phyloP scores from a whole-genome alignment of 768 basidiomycete species.

The Termitomyces sp. region DNA sequence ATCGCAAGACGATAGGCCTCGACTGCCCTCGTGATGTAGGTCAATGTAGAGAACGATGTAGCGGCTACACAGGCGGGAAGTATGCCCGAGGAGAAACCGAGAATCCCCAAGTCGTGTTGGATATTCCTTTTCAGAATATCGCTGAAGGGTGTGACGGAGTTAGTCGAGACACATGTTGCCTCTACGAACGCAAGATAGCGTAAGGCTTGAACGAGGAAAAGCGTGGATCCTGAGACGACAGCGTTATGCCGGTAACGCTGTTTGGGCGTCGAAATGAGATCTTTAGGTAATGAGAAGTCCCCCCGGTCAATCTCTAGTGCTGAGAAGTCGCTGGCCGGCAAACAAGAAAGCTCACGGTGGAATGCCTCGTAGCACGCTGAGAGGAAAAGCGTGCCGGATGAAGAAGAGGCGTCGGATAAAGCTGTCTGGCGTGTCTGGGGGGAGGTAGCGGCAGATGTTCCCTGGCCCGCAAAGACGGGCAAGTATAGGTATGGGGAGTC shows the following conservation, averaged over 20 bases:
- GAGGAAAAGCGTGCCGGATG: conserved; percentile 43
- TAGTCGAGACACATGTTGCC: conserved; percentile 14
- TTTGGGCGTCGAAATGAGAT: conserved; percentile 37
- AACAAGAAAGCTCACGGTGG: conserved; percentile 43
- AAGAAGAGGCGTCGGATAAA: conserved; percentile 38
- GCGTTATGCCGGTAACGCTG: conserved; percentile 42
- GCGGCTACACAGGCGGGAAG: conserved; percentile 52
- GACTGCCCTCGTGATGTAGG: conserved; percentile 43
- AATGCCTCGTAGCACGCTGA: conserved; percentile 52
- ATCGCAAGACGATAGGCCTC: conserved; percentile 50
- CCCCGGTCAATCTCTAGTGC: conserved; percentile 36
- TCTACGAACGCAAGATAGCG: conserved; percentile 46
- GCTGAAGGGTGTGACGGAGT: conserved; percentile 25
- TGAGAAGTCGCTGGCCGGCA: conserved; percentile 37
- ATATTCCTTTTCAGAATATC: conserved; percentile 35
- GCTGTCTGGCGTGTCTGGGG: conserved; percentile 35
- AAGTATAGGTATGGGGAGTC: conserved; percentile 27
- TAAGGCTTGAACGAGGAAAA: conserved; percentile 52
- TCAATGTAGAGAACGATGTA: conserved; percentile 36
- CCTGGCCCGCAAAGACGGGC: conserved; percentile 61
- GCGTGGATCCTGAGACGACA: conserved; percentile 44
- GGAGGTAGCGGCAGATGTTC: conserved; percentile 34
- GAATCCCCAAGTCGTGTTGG: conserved; percentile 34
- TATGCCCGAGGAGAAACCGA: conserved; percentile 60
- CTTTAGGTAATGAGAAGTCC: conserved; percentile 41